Percentiles rank a stretch among this genome's conserved stretches.
Conservation (phyloP, 1,284 basidiomycete species). For the Quambalaria eucalypti region DNA sequence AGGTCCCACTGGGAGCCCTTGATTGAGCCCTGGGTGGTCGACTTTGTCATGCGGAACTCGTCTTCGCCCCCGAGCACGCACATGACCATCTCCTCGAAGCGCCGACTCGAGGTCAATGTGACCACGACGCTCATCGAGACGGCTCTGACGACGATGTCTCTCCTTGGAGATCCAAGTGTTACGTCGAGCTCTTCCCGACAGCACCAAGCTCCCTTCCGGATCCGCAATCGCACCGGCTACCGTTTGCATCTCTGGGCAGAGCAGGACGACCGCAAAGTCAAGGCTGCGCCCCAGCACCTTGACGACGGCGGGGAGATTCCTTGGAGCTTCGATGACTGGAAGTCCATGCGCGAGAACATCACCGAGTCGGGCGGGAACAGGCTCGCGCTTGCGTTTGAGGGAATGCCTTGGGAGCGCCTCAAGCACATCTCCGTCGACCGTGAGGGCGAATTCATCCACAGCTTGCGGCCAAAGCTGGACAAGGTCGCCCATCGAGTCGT, state of each 20-base stretch:
- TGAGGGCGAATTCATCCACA: slow-evolving; percentile 85
- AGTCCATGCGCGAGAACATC: slow-evolving; percentile 67
- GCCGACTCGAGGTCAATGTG: slow-evolving; percentile 82
- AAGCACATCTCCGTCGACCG: slow-evolving; percentile 82
- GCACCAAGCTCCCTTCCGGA: slow-evolving; percentile 82
- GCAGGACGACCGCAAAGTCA: slow-evolving; percentile 53
- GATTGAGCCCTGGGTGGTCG: slow-evolving; percentile 92
- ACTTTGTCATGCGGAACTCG: slow-evolving; percentile 51
- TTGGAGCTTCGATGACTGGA: slow-evolving; percentile 97
- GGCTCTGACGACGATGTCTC: slow-evolving; percentile 62
- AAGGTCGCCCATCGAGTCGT: slow-evolving; percentile 74
- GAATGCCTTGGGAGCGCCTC: slow-evolving; percentile 82
- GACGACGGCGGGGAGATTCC: slow-evolving; percentile 70
- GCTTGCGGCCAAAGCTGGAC: slow-evolving; percentile 67
- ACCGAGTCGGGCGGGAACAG: slow-evolving; percentile 32
- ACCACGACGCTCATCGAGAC: slow-evolving; percentile 87
- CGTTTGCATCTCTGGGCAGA: slow-evolving; percentile 46
- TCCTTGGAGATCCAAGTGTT: slow-evolving; percentile 59
- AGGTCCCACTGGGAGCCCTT: slow-evolving; percentile 99
- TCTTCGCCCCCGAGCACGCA: slow-evolving; percentile 52
- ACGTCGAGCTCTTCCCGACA: slow-evolving; percentile 44
- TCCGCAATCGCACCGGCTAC: slow-evolving; percentile 83
- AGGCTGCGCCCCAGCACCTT: slow-evolving; percentile 45
- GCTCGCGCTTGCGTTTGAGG: slow-evolving; percentile 59
- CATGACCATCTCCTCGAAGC: slow-evolving; percentile 64